Evolutionary conservation across 2,329 filamentous ascomycete genomes (phyloP).

Genomic region (Cercospora sp.): DNA sequence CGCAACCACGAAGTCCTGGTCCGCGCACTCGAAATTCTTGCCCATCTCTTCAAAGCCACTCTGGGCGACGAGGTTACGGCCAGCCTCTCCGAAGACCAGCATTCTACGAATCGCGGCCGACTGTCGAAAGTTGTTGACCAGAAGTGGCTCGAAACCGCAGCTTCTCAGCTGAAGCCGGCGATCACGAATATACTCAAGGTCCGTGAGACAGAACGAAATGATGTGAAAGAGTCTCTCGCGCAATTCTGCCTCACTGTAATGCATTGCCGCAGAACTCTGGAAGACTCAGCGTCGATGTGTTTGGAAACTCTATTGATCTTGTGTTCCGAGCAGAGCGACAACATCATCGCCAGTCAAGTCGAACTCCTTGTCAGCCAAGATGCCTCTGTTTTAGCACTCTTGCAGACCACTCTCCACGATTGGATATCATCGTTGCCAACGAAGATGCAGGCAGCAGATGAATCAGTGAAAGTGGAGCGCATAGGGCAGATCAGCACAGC

Average conservation of each 20-base stretch:
- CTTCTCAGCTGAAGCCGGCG: constrained; percentile 78
- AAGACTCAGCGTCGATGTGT: constrained; percentile 68
- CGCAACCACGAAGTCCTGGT: constrained; percentile 64
- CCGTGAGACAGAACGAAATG: constrained; percentile 66
- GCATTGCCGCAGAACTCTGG: constrained; percentile 72
- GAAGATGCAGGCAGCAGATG: constrained; percentile 80
- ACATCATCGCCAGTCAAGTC: constrained; percentile 46
- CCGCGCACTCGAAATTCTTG: constrained; percentile 31
- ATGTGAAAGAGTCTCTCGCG: constrained; percentile 69
- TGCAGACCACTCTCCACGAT: constrained; percentile 72
- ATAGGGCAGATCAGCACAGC: constrained; percentile 76
- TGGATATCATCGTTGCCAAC: constrained; percentile 82
- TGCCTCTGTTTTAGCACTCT: constrained; percentile 59
- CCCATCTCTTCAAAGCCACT: constrained; percentile 27
- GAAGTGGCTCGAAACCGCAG: constrained; percentile 76
- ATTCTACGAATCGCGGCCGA: not conserved
- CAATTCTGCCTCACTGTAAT: constrained; percentile 72
- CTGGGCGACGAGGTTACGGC: constrained; percentile 17
- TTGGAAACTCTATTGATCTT: constrained; percentile 80
- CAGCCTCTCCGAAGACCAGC: not conserved
- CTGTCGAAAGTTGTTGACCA: constrained; percentile 36
- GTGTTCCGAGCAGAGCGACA: constrained; percentile 52
- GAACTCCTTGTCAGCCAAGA: constrained; percentile 65
- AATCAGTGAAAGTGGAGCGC: constrained; percentile 69
- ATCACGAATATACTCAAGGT: constrained; percentile 75